Conservation (phyloP, 345 rosid species). For the Melaleuca alternifolia region DNA sequence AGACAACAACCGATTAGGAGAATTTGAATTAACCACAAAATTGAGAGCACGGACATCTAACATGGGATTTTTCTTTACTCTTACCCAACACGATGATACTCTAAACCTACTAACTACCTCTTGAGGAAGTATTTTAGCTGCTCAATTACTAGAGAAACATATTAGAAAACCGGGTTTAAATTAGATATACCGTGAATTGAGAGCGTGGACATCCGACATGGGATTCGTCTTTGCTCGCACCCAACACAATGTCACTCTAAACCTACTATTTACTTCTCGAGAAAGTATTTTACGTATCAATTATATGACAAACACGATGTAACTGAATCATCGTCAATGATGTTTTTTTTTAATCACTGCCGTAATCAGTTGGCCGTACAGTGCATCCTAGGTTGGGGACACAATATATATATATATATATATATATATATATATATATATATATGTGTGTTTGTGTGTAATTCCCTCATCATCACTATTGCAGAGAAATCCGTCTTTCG, state of each 20-base stretch:
- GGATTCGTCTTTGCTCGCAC: neutral
- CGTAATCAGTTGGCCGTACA: too few relatives aligned
- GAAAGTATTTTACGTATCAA: neutral
- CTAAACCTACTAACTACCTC: neutral
- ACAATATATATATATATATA: neutral
- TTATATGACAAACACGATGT: too few relatives aligned
- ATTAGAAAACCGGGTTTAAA: neutral
- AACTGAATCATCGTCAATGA: neutral
- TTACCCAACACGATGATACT: neutral
- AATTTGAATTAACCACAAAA: neutral
- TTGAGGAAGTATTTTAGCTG: neutral
- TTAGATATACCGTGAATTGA: neutral
- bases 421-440: too few relatives aligned
- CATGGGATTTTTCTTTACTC: neutral
- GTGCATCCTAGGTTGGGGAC: neutral
- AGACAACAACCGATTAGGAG: neutral
- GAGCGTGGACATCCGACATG: neutral
- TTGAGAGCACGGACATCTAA: neutral
- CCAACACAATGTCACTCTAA: neutral
- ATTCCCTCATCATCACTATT: neutral
- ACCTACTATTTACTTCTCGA: neutral
- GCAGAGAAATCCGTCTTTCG: neutral
- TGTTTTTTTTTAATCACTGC: too few relatives aligned
- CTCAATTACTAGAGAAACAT: neutral
- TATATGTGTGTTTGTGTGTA: too few relatives aligned